Conservation (phyloP, 257 asterid genomes). For the Ballota nigra region DNA sequence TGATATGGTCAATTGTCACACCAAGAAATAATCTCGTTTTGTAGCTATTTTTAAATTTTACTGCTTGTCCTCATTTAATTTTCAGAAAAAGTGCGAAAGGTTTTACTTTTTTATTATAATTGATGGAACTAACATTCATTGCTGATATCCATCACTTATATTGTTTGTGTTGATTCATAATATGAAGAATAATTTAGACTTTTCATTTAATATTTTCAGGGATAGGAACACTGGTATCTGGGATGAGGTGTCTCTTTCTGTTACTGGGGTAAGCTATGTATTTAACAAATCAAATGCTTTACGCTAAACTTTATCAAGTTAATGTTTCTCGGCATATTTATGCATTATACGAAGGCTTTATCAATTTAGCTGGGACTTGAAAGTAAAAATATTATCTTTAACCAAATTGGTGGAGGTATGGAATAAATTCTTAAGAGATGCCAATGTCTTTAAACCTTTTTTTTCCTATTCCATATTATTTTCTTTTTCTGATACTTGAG, state of each 20-base stretch:
- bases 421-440: not conserved
- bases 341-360: constrained; percentile 8
- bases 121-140: not conserved
- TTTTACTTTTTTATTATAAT: not conserved
- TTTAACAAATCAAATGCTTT: constrained; percentile 16
- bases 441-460: not conserved
- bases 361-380: constrained; percentile 5
- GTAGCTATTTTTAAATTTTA: not conserved
- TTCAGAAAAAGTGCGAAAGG: not conserved
- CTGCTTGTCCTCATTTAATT: not conserved
- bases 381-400: constrained; percentile 14
- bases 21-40: not conserved
- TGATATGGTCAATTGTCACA: not conserved
- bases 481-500: constrained; percentile 26
- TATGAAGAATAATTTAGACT: constrained; percentile 17
- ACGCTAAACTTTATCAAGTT: not conserved
- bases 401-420: not conserved
- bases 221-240: constrained; percentile 98
- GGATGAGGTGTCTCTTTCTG: constrained; percentile 91
- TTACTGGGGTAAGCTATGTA: constrained; percentile 78
- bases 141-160: not conserved
- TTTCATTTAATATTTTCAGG: constrained; percentile 43
- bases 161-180: not conserved
- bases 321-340: not conserved
- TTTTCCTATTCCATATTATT: constrained; percentile 1